Evolutionary conservation across 495 filamentous ascomycete species (phyloP), one percentile per base, ranked within the genome.

Genomic region (Penicillium verhagenii): DNA sequence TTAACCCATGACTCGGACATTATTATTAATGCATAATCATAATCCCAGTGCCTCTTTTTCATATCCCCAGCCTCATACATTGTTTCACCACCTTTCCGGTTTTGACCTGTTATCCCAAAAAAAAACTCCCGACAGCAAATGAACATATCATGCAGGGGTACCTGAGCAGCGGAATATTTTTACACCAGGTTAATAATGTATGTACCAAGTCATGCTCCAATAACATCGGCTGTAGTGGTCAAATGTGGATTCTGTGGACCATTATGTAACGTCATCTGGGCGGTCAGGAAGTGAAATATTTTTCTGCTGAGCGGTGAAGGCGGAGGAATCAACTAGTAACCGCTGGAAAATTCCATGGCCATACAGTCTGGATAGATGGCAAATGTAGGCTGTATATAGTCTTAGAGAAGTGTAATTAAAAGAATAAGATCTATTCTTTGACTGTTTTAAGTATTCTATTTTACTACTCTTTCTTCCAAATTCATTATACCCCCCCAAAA

Each of bases 321-420:
- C n/a, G n/a, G 21, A 53, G 49, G 58, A 53, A 45, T 71, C n/a
- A n/a, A n/a, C 72, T 52, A 71, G 69, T 45, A 73, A 46, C 52
- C 68, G 58, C 73, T 59, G 70, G 72, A 74, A 74, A 64, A 55
- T 73, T 76, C 73, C 67, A 76, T 61, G 63, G 31, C 33, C 52
- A 31, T 53, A 62, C 40, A 59, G 42, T 40, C 38, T 25, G 21
- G n/a, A 57, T 60, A 35, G 38, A 57, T 60, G 39, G 38, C 26
- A 46, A 54, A 48, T 19, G 40, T 35, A 29, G 28, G 10, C 40
- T 20, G 11, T 67, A 67, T 67, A 59, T 64, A 64, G 64, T n/a
- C 43, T 8, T 13, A 43, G 11, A 35, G 6, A 29, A 29, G 14
- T 7, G 42, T 7, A 20, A 7, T 16, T 14, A 6, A 25, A n/a